Evolutionary conservation across 2,329 filamentous ascomycete genomes (phyloP).

Genomic region (Xylaria sp.): DNA sequence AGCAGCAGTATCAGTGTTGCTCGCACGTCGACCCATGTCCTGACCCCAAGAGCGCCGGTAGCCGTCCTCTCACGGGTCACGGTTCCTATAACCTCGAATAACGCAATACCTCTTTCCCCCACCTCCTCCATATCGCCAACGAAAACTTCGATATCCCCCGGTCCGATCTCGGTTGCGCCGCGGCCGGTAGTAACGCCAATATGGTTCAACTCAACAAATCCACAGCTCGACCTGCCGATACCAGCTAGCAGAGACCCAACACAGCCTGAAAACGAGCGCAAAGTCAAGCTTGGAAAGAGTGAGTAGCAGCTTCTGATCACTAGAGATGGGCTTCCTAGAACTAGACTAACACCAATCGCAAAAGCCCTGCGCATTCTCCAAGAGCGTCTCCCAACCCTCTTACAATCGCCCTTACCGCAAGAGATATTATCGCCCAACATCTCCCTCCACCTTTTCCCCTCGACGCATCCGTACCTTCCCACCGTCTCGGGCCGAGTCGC

Average conservation of each 20-base stretch:
- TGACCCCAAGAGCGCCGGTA: conserved; percentile 41
- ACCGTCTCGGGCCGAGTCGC: conserved; percentile 90
- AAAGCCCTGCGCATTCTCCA: conserved; percentile 72
- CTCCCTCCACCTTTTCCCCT: conserved; percentile 75
- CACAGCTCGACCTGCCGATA: conserved; percentile 43
- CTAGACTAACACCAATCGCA: conserved; percentile 26
- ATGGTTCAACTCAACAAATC: conserved; percentile 57
- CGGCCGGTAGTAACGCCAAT: conserved; percentile 51
- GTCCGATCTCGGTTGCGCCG: conserved; percentile 31
- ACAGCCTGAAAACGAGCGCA: conserved; percentile 63
- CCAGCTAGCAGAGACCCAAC: conserved; percentile 40
- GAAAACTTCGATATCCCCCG: conserved; percentile 28
- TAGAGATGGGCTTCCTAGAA: neutral
- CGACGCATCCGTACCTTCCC: conserved; percentile 87
- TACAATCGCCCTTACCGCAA: conserved; percentile 74
- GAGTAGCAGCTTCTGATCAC: conserved; percentile 43
- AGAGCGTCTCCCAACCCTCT: conserved; percentile 72
- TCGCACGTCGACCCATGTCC: conserved; percentile 46
- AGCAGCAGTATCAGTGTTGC: conserved; percentile 44
- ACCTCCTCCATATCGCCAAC: conserved; percentile 22
- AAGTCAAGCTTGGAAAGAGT: conserved; percentile 72
- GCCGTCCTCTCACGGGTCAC: conserved; percentile 38
- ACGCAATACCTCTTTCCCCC: conserved; percentile 12
- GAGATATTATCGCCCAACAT: conserved; percentile 81
- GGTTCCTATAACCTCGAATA: conserved; percentile 10